Base-by-base conservation (phyloP, 805 yeast genomes). In the Yarrowia osloensis region DNA sequence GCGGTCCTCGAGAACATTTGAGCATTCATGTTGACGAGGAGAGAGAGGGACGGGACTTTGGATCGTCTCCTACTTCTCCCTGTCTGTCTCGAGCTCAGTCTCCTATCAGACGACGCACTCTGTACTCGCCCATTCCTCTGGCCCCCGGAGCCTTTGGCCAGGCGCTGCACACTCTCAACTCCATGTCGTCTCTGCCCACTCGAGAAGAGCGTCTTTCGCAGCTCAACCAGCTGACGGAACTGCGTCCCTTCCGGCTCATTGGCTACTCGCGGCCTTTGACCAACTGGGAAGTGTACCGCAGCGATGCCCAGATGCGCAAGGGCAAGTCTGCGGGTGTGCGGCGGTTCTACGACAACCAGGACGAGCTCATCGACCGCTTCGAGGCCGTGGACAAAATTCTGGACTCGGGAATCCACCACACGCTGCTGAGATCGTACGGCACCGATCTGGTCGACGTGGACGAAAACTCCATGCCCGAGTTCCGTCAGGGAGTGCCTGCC, bases 391-490 rank as follows among this genome's bases (percentile, higher is more conserved):
- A 89, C 73, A 78, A 80, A 62, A 78, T 89, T 63, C 79, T 89
- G 54, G 95, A 88, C 72, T 84, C 90, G 4, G 92, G 92, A 0
- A 81, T 89, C 67, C 89, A 87, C 70, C 81, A 82, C 68, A 79
- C 83, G 50, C 86, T 89, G 86, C 80, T 90, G 63, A 80, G 84
- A 54, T 85, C 83, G 62, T 89, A 89, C 71, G 85, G 84, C 3
- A 80, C 78, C 33, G 81, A 79, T 59, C 70, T 70, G 28, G 54
- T 33, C 24, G 66, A 44, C 4, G 67, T 67, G 7, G 65, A 39
- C 28, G 69, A 76, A 66, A 69, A 72, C 69, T 72, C 72, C 7
- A 68, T 72, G 2, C 74, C 71, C 15, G 70, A 70, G 68, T 24
- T 76, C 67, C 67, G 73, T 3, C 69, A 70, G 49, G 73, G 81